phyloP scores from a whole-genome alignment of 2,329 filamentous ascomycete genomes.

The Beauveria pseudobassiana region DNA sequence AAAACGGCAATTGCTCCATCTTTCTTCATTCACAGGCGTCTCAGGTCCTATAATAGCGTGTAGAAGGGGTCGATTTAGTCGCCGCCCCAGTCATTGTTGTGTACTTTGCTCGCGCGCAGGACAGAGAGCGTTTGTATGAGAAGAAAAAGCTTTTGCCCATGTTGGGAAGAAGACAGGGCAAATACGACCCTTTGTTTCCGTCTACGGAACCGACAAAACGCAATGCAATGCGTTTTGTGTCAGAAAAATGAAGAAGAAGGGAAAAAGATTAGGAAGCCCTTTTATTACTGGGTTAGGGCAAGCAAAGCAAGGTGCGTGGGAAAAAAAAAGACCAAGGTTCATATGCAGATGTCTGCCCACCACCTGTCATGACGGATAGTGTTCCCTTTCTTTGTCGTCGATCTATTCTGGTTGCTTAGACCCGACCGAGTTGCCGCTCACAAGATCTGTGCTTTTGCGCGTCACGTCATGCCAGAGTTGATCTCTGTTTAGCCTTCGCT shows the following conservation, averaged over 20 bases:
- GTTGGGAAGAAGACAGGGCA: too few species aligned
- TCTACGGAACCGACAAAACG: background rate
- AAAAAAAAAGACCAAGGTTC: background rate
- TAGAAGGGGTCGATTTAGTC: too few species aligned
- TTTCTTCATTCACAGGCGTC: too few species aligned
- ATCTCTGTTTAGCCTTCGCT: constrained; percentile 1
- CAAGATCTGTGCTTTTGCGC: background rate
- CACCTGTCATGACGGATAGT: background rate
- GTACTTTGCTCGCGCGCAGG: too few species aligned
- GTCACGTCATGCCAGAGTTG: constrained; percentile 1
- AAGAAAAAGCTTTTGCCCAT: too few species aligned
- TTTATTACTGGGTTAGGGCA: background rate
- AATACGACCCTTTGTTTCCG: too few species aligned
- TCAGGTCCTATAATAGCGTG: too few species aligned
- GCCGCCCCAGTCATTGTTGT: too few species aligned
- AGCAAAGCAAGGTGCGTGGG: background rate
- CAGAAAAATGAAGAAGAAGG: background rate
- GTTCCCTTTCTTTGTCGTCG: constrained; percentile 9
- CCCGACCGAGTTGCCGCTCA: background rate
- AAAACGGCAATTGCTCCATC: too few species aligned
- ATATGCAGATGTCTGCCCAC: background rate
- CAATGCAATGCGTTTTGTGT: constrained; percentile 1
- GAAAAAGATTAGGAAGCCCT: background rate
- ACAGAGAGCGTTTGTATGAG: too few species aligned
- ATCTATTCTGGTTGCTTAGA: constrained; percentile 4